phyloP scores from a whole-genome alignment of 129 eudicot species.

The Rutidosis leptorrhynchoides region DNA sequence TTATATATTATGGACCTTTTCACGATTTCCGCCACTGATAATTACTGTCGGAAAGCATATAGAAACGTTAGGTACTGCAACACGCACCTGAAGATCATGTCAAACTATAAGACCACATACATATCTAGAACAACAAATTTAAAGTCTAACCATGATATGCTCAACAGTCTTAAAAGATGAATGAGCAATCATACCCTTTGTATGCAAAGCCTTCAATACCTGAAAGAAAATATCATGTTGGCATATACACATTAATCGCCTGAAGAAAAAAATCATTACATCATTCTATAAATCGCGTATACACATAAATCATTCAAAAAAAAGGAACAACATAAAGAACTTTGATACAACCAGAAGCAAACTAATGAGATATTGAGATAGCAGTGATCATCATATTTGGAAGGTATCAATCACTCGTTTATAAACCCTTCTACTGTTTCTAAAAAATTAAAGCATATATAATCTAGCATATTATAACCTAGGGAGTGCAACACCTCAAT shows the following conservation, averaged over 20 bases:
- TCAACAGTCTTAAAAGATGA: too few relatives aligned
- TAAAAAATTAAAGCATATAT: neutral
- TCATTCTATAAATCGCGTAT: too few relatives aligned
- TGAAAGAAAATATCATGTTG: too few relatives aligned
- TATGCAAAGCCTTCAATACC: too few relatives aligned
- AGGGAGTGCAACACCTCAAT: too few relatives aligned
- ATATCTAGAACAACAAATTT: too few relatives aligned
- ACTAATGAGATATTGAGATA: slow-evolving; percentile 3
- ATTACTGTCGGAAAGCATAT: slow-evolving; percentile 53
- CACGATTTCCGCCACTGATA: slow-evolving; percentile 53
- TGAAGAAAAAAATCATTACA: too few relatives aligned
- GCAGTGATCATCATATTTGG: slow-evolving; percentile 3
- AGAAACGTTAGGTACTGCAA: slow-evolving; percentile 39
- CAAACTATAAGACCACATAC: neutral
- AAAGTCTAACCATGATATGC: too few relatives aligned
- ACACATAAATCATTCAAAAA: neutral
- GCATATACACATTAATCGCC: too few relatives aligned
- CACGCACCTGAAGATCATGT: slow-evolving; percentile 39
- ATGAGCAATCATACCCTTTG: too few relatives aligned
- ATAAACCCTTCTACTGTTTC: neutral
- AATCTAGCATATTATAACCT: too few relatives aligned
- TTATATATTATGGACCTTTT: slow-evolving; percentile 39
- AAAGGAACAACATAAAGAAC: neutral
- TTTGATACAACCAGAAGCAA: neutral
- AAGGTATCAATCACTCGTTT: slow-evolving; percentile 6